These are phyloP conservation scores for Oryza meridionalis DNA, from an alignment of 176 grass and related monocot genomes.

Conservation along the genomic window DNA sequence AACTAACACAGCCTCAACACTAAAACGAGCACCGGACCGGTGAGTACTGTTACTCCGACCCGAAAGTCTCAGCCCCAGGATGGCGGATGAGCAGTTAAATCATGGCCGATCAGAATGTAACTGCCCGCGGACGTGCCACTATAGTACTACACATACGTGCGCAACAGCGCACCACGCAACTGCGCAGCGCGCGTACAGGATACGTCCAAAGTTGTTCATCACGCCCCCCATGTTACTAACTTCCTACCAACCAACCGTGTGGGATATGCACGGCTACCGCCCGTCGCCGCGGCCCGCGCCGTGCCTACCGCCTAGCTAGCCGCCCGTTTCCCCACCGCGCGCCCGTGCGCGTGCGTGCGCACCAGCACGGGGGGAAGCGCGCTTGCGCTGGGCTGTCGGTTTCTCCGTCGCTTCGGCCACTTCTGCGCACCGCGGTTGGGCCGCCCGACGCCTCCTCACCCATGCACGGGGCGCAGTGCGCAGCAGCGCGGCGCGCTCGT, in stretches of 20 bases:
- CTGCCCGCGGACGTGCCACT: too few relatives aligned
- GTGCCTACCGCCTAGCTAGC: too few relatives aligned
- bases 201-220: slow-evolving; percentile 2
- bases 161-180: neutral
- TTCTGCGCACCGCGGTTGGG: neutral
- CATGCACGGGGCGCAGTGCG: too few relatives aligned
- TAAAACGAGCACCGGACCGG: too few relatives aligned
- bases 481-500: neutral
- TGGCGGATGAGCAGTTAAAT: neutral
- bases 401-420: neutral
- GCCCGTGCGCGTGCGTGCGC: neutral
- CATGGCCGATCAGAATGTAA: neutral
- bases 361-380: neutral
- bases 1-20: too few relatives aligned
- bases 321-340: too few relatives aligned
- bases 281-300: too few relatives aligned
- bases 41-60: too few relatives aligned
- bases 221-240: slow-evolving; percentile 16
- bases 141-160: neutral
- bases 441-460: neutral
- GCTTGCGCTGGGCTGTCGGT: neutral
- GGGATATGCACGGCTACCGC: neutral
- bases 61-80: neutral
- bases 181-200: neutral
- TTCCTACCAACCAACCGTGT: neutral